phyloP scores from a whole-genome alignment of 1,284 basidiomycete species.

The Phylloporus sp. region DNA sequence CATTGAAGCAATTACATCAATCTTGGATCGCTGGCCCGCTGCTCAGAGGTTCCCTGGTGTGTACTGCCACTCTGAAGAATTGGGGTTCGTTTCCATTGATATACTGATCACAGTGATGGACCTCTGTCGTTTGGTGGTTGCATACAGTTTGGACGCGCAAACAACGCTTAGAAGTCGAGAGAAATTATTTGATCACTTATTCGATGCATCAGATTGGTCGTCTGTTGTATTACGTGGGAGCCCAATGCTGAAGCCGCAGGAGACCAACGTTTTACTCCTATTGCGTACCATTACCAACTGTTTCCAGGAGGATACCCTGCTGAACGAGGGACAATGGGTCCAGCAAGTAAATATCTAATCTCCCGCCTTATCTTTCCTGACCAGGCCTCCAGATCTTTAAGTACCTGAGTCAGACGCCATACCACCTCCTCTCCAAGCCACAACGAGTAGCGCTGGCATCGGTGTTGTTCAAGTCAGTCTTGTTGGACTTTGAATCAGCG shows the following conservation, averaged over 20 bases:
- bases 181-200: constrained; percentile 67
- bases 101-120: constrained; percentile 75
- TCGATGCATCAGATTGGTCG: constrained; percentile 76
- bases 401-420: constrained; percentile 57
- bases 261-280: constrained; percentile 88
- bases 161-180: constrained; percentile 54
- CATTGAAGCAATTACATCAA: constrained; percentile 67
- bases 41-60: constrained; percentile 85
- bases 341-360: constrained; percentile 50
- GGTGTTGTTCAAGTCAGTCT: constrained; percentile 79
- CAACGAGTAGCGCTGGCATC: constrained; percentile 81
- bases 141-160: constrained; percentile 65
- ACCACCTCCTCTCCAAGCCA: constrained; percentile 67
- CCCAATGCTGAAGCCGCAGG: constrained; percentile 71
- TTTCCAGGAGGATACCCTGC: constrained; percentile 63
- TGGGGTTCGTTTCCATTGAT: constrained; percentile 2
- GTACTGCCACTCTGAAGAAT: constrained; percentile 20
- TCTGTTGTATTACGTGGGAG: constrained; percentile 53
- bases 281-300: constrained; percentile 85
- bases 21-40: constrained; percentile 83
- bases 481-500: constrained; percentile 4
- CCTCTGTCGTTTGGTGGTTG: constrained; percentile 81
- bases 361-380: constrained; percentile 10
- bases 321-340: constrained; percentile 59
- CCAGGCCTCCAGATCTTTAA: constrained; percentile 59